Conservation (phyloP, 306 rosid species). For the Rosa rugosa region DNA sequence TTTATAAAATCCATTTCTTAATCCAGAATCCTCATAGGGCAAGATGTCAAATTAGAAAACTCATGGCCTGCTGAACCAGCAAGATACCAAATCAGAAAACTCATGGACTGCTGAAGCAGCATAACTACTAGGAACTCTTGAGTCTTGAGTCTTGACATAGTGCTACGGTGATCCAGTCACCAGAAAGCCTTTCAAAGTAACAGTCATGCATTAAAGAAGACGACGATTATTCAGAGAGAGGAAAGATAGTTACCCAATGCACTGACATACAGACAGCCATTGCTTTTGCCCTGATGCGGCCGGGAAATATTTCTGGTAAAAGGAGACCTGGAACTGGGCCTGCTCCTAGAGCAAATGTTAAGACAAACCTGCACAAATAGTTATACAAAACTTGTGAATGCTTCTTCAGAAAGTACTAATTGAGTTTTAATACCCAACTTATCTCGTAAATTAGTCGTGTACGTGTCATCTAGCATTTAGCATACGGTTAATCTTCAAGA, state of each 20-base stretch:
- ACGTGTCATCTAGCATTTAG: neutral
- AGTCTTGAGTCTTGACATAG: no score
- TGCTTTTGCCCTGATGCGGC: constrained; percentile 90
- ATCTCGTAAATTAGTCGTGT: no score
- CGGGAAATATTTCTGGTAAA: constrained; percentile 86
- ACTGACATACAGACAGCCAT: constrained; percentile 97
- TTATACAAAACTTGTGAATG: constrained; percentile 8
- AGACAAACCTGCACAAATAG: constrained; percentile 72
- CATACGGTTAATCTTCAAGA: constrained; percentile 16
- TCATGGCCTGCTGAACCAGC: neutral
- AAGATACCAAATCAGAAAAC: neutral
- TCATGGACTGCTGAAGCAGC: neutral
- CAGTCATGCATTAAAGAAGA: constrained; percentile 4
- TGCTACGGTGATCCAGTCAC: neutral
- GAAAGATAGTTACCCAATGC: constrained; percentile 79
- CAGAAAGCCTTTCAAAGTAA: neutral
- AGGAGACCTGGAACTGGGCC: constrained; percentile 99
- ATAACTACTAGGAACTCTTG: neutral
- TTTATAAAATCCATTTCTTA: neutral
- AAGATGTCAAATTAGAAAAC: neutral
- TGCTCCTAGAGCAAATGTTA: constrained; percentile 91
- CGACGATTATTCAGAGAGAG: neutral
- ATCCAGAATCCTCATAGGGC: neutral
- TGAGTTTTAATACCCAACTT: neutral
- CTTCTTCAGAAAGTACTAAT: constrained; percentile 10